Conservation (phyloP, 768 basidiomycete genomes). For the Roridomyces roridus region DNA sequence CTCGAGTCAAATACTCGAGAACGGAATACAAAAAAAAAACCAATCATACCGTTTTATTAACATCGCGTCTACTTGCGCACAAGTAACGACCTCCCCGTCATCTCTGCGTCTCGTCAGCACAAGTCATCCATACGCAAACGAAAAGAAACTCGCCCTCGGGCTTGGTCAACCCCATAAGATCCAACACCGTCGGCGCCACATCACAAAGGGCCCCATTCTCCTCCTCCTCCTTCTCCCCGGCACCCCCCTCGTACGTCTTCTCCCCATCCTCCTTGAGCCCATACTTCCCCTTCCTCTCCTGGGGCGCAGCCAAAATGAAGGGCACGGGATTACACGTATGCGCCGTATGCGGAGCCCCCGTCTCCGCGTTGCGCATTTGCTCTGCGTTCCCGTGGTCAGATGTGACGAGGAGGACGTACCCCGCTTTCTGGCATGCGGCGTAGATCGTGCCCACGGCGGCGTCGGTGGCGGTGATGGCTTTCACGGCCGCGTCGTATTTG, state of each 20-base stretch:
- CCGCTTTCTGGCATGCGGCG: constrained; percentile 82
- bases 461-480: constrained; percentile 86
- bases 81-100: no score
- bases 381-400: constrained; percentile 97
- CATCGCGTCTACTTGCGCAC: no score
- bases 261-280: no score
- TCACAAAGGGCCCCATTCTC: constrained; percentile 85
- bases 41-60: no score
- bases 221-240: constrained; percentile 60
- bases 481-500: constrained; percentile 87
- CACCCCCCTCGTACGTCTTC: no score
- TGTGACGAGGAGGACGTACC: constrained; percentile 86
- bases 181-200: constrained; percentile 89
- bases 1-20: no score
- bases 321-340: constrained; percentile 91
- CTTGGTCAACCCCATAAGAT: no score
- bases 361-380: constrained; percentile 86
- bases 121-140: no score
- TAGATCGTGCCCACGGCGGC: constrained; percentile 91
- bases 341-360: constrained; percentile 87
- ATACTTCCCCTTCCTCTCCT: no score
- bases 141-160: no score
- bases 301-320: constrained; percentile 74
- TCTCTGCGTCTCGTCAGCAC: no score
- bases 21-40: no score